phyloP scores from a whole-genome alignment of 495 filamentous ascomycete genomes.

The Penicillium angulare region DNA sequence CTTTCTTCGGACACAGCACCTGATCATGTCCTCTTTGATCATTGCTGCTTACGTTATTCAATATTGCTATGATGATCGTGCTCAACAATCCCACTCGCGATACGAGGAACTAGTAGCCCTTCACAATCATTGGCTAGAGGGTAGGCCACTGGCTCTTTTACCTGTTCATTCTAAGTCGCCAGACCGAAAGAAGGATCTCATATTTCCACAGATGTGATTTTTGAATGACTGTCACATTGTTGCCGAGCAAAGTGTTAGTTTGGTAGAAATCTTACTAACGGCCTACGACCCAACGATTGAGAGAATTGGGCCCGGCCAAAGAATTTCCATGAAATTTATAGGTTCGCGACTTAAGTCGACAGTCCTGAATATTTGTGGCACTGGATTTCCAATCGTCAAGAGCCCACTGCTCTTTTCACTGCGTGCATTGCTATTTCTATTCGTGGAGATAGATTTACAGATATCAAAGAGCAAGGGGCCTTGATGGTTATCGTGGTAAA shows the following conservation, averaged over 20 bases:
- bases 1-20: slow-evolving; percentile 20
- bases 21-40: slow-evolving; percentile 28
- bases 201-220: slow-evolving; percentile 36
- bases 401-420: slow-evolving; percentile 19
- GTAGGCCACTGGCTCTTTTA: slow-evolving; percentile 13
- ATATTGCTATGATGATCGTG: slow-evolving; percentile 27
- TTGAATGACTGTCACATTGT: slow-evolving; percentile 31
- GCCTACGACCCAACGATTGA: slow-evolving; percentile 35
- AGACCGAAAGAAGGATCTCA: slow-evolving; percentile 2
- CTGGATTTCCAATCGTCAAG: slow-evolving; percentile 20
- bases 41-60: slow-evolving; percentile 21
- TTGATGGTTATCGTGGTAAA: slow-evolving; percentile 17
- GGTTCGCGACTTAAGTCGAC: slow-evolving; percentile 14
- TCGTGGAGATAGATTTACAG: slow-evolving; percentile 23
- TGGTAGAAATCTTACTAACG: slow-evolving; percentile 34
- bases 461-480: slow-evolving; percentile 15
- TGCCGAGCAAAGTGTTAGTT: slow-evolving; percentile 32
- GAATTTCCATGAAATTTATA: slow-evolving; percentile 6
- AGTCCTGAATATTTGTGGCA: slow-evolving; percentile 25
- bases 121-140: slow-evolving; percentile 2
- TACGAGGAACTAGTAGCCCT: slow-evolving; percentile 1
- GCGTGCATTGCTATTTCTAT: slow-evolving; percentile 25
- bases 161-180: slow-evolving; percentile 14
- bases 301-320: slow-evolving; percentile 23
- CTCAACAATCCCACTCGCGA: neutral